These are phyloP conservation scores for Fagopyrum tataricum DNA, from an alignment of 148 eudicot genomes.

Conservation along the genomic window DNA sequence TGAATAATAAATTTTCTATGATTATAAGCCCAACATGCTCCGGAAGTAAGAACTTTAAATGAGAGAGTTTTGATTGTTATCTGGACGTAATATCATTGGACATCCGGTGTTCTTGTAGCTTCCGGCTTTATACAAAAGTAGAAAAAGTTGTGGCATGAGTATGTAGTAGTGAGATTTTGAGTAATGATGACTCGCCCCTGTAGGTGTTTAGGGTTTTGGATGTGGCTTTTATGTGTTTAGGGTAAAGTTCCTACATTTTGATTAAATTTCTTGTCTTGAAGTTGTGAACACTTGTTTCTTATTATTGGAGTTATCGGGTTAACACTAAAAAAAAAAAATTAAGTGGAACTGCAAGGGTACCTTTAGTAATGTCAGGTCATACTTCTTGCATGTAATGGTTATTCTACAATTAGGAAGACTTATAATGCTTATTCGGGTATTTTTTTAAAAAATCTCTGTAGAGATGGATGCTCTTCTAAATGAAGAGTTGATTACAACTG, in stretches of 20 bases:
- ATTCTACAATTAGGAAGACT: no score
- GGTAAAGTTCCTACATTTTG: neutral
- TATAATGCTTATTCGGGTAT: constrained; percentile 1
- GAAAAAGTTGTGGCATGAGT: neutral
- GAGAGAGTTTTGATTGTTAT: no score
- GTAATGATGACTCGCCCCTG: neutral
- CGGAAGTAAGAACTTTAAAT: no score
- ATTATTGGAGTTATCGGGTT: neutral
- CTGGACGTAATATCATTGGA: no score
- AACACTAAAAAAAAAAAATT: neutral
- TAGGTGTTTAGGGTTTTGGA: neutral
- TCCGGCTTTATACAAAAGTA: neutral
- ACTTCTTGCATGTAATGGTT: no score
- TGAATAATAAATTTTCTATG: no score
- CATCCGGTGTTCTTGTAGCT: no score
- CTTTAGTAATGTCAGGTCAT: neutral
- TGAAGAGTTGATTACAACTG: constrained; percentile 37
- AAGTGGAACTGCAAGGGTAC: neutral
- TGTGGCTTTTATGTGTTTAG: neutral
- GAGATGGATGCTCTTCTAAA: constrained; percentile 16
- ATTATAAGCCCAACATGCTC: no score
- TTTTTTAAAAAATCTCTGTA: neutral
- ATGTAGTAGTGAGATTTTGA: neutral
- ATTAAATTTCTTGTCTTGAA: neutral
- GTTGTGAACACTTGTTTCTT: neutral